phyloP scores from a whole-genome alignment of 495 filamentous ascomycete species.

The Talaromyces ruber region DNA sequence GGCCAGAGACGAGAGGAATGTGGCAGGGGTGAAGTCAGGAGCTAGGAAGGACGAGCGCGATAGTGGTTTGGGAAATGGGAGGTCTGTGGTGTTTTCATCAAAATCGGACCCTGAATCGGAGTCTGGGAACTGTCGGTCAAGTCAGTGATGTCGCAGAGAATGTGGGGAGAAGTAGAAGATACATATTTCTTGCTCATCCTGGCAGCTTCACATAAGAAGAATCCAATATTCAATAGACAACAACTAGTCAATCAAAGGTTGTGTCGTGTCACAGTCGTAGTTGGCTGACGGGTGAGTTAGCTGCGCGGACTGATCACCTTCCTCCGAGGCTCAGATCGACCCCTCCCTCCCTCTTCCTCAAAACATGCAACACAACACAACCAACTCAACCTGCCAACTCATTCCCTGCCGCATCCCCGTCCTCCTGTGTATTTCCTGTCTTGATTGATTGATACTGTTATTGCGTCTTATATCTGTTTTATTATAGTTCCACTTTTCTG shows the following conservation, averaged over 20 bases:
- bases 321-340: not conserved
- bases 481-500: constrained; percentile 1
- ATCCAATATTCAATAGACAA: too few relatives aligned
- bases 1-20: constrained; percentile 73
- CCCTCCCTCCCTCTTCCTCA: not conserved
- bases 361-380: not conserved
- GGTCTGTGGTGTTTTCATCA: constrained; percentile 54
- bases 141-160: constrained; percentile 35
- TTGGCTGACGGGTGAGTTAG: not conserved
- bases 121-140: constrained; percentile 51
- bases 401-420: not conserved
- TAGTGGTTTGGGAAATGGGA: constrained; percentile 79
- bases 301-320: not conserved
- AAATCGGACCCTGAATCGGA: constrained; percentile 44
- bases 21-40: constrained; percentile 67
- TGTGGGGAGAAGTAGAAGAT: not conserved
- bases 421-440: not conserved
- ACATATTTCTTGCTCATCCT: constrained; percentile 38
- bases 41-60: constrained; percentile 71
- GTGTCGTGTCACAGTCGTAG: not conserved
- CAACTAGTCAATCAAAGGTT: too few relatives aligned
- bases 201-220: not conserved
- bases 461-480: not conserved
- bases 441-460: not conserved
- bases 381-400: not conserved